Evolutionary conservation across 441 rosid species (phyloP).

Genomic region (Hura crepitans): DNA sequence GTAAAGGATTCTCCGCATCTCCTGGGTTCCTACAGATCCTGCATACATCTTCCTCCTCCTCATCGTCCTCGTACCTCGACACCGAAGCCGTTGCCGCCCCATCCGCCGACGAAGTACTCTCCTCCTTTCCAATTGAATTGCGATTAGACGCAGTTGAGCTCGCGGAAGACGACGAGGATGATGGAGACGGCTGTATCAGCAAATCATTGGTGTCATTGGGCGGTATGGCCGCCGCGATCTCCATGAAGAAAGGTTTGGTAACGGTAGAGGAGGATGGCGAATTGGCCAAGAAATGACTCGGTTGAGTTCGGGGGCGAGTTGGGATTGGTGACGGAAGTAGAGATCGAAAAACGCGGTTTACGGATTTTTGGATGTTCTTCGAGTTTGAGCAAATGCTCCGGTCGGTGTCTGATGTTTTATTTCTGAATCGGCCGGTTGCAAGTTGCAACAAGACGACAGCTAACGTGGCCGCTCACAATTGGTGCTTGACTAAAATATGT

Average conservation of each 20-base stretch:
- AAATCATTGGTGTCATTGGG: conserved; percentile 16
- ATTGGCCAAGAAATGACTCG: neutral
- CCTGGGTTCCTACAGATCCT: conserved; percentile 99
- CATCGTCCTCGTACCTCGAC: conserved; percentile 52
- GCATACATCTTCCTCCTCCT: conserved; percentile 97
- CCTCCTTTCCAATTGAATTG: conserved; percentile 25
- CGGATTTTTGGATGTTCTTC: neutral
- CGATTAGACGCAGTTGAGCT: conserved; percentile 30
- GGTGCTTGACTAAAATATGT: no score
- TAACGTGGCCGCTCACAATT: no score
- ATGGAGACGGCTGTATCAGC: conserved; percentile 20
- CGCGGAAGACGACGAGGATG: conserved; percentile 28
- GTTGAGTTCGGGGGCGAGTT: conserved; percentile 29
- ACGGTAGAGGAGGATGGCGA: no score
- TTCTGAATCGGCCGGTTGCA: neutral
- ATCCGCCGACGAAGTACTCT: conserved; percentile 15
- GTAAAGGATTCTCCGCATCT: conserved; percentile 79
- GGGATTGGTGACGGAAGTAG: conserved; percentile 7
- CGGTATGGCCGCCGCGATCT: conserved; percentile 33
- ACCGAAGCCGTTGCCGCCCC: conserved; percentile 23
- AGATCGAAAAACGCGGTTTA: neutral
- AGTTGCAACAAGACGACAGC: neutral
- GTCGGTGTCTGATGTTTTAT: conserved; percentile 7
- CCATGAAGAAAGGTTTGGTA: conserved; percentile 33
- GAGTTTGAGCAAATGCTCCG: neutral